Evolutionary conservation across 164 flowering plant genomes (phyloP), one percentile per base, ranked within the genome.

Genomic region (Vitis rupestris): DNA sequence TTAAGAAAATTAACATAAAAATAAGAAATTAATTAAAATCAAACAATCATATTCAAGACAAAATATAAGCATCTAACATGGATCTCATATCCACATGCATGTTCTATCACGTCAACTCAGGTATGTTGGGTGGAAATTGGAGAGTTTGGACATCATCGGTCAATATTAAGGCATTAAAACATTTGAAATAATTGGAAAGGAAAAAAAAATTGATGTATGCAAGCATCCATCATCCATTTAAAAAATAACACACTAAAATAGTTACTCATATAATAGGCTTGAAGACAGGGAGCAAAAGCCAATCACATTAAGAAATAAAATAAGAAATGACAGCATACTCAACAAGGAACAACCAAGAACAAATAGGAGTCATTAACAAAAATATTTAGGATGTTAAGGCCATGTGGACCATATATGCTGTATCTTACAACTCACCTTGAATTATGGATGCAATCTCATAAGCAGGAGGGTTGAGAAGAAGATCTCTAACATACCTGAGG

Each of bases 381-480:
- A 63, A 10, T 16, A 23, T 47, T n/a, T 48, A 63, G 53, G 52
- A 48, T 63, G 15, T 14, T 63, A 63, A 27, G 17, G 11, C 51
- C 29, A 63, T 10, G 27, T 53, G 56, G 2, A 53, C 16, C 17
- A 47, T n/a, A 47, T 5, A 49, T 15, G 14, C 11, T 61, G 50
- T 61, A 47, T n/a, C 13, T 48, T 49, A 59, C 11, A 62, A 64
- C 72, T 73, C 71, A 95, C 99, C 94, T 85, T 96, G 99, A 83
- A 96, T 88, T 64, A 77, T 82, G 8, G 82, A 76, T 65, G 98
- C 97, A 75, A 82, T 89, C 59, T 76, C 90, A 85, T 86, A 93
- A 51, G 93, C 76, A 61, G 99, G 99, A 78, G 99, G 99, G 77
- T 90, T 95, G 58, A 95, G 87, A 76, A 95, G 92, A 76, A 95